phyloP scores from a whole-genome alignment of 495 filamentous ascomycete genomes.

The Tuber calosporum region DNA sequence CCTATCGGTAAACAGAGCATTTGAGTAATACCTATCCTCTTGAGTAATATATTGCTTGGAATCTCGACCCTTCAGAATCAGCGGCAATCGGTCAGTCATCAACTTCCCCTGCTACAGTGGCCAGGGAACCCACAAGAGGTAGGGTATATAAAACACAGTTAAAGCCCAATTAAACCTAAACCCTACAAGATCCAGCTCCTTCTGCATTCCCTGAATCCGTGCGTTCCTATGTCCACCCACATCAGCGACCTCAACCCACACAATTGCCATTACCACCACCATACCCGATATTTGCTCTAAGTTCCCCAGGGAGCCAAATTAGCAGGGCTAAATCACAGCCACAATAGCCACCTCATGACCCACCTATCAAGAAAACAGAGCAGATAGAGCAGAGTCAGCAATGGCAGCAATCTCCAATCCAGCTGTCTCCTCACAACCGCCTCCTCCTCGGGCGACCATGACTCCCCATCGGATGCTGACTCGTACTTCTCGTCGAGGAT shows the following conservation, averaged over 20 bases:
- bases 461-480: background rate
- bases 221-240: conserved; percentile 46
- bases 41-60: conserved; percentile 69
- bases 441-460: conserved; percentile 51
- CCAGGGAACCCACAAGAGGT: conserved; percentile 44
- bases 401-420: conserved; percentile 50
- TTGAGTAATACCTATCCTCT: conserved; percentile 60
- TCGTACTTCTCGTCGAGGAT: background rate
- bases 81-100: conserved; percentile 3
- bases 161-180: conserved; percentile 55
- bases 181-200: conserved; percentile 46
- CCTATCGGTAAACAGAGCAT: conserved; percentile 41
- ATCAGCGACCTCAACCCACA: background rate
- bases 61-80: conserved; percentile 45
- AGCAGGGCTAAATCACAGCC: background rate
- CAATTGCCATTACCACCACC: background rate
- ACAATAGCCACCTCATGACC: background rate
- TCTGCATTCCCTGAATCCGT: conserved; percentile 50
- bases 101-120: background rate
- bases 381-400: conserved; percentile 52
- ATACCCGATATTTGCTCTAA: conserved; percentile 38
- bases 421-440: conserved; percentile 48
- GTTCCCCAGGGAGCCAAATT: background rate
- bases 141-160: conserved; percentile 61
- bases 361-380: conserved; percentile 57